Evolutionary conservation across 257 asterid species (phyloP), one percentile per base, ranked within the genome.

Genomic region (Galeopsis tetrahit): DNA sequence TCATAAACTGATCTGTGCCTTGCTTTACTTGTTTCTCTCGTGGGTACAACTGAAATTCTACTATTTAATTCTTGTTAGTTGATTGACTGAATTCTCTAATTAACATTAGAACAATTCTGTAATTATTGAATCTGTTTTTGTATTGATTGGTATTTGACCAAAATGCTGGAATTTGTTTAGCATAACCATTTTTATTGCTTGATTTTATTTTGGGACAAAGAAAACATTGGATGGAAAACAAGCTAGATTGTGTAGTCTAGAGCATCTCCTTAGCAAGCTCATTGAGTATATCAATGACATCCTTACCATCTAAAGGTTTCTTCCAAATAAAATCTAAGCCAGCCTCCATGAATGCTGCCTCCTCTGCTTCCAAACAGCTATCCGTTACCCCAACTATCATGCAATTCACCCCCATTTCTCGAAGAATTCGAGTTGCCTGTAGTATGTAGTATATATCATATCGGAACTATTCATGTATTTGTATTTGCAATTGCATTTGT

Each of bases 321-420:
- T 69, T 74, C 66, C 67, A 60, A 17, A 84, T 80, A 28, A 35
- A 58, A 77, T 85, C 87, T 21, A 85, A 68, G 1, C 94, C 86
- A 31, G 85, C 80, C n/a, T 34, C 82, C 46, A 73, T 38, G 69
- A 88, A 88, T 7, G 81, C 81, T 21, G 53, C 68, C 57, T 70
- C 84, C 70, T 76, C 78, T 0, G 38, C 67, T 35, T 73, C 79
- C 6, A 34, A n/a, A 1, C 55, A 40, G 0, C 72, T 9, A 33
- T 70, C 51, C 13, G 84, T 82, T 4, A 83, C 77, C 14, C 89
- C 93, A 10, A 79, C 82, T 64, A 87, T 87, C 87, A 76, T 74
- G 75, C 83, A 66, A 4, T 17, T 71, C 14, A 80, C 81, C 6
- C 89, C 86, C 89, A 84, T 85, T 36, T 66, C 81, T 5, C 86